Base-by-base conservation (phyloP, 2,329 filamentous ascomycete genomes). In the Ilyonectria sp. region DNA sequence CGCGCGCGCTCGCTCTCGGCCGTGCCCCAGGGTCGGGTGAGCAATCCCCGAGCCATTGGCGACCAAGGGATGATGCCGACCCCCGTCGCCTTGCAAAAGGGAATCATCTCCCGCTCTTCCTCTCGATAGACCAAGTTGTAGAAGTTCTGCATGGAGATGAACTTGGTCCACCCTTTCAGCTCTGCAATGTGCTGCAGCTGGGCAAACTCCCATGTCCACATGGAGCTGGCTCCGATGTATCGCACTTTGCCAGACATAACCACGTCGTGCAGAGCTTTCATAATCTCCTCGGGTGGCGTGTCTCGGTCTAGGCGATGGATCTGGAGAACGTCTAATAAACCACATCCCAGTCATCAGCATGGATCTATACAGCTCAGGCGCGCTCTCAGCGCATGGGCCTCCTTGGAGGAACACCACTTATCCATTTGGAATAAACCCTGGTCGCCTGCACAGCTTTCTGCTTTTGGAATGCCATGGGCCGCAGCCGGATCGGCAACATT, bases 231-330 rank as follows among this genome's bases (percentile, higher is more conserved):
- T n/a, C 86, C 86, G 43, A 88, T 83, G 72, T 87, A 87, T 78
- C 74, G 78, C 9, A 88, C 87, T 79, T 86, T 87, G 4, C 87
- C 87, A 50, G 80, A 85, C 69, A 85, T 80, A 0, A 90, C 82
- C 1, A 91, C 81, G 67, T 90, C 88, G 69, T 90, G 85, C 31
- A 90, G 77, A 8, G 87, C 86, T 70, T 84, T 83, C 88, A 90
- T 90, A 31, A 88, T 89, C 78, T 90, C 88, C 73, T 72, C 66
- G 3, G 62, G 68, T 29, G 64, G 66, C 54, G 69, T 90, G 2
- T 82, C 81, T 3, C 81, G 80, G 73, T 91, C 88, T 47, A 89
- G 82, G 2, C 88, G 83, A 76, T 91, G 89, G 63, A 91, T 87
- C 76, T 90, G 87, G 21, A 90, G 81, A 40, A 90, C 83, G 75